These are phyloP conservation scores for Fraxinus dipetala DNA, from an alignment of 305 asterid species.

Conservation along the genomic window DNA sequence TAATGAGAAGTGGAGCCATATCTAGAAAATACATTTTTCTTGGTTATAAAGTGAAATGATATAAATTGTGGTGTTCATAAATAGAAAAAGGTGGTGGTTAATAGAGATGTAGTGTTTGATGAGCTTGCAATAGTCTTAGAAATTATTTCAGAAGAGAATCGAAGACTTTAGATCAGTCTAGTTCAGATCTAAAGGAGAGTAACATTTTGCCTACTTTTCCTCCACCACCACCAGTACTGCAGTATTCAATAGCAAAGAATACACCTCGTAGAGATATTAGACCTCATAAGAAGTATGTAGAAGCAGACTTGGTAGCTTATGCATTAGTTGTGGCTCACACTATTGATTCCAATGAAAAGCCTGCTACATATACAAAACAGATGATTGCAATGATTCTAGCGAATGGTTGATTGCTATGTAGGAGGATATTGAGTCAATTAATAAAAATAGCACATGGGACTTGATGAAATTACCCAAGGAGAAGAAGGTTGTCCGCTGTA, in stretches of 20 bases:
- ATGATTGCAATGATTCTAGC: not conserved
- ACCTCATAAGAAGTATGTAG: not conserved
- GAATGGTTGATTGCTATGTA: not conserved
- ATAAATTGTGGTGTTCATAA: not conserved
- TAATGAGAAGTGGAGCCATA: not conserved
- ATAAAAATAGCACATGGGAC: not conserved
- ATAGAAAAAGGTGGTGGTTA: not conserved
- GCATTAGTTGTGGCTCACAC: not conserved
- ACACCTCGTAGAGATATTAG: no score
- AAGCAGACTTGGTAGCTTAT: not conserved
- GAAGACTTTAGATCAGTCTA: not conserved
- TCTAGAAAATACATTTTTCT: not conserved
- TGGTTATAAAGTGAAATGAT: no score
- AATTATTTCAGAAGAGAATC: not conserved
- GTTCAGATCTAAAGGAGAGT: no score
- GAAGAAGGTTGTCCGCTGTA: not conserved
- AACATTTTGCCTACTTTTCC: no score
- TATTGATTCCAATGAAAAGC: not conserved
- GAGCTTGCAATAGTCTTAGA: no score
- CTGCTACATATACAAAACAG: not conserved
- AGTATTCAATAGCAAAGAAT: no score
- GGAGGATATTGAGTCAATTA: not conserved
- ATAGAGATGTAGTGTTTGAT: not conserved
- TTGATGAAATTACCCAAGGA: not conserved
- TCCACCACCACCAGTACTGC: no score